Evolutionary conservation across 352 stramenopile genomes (phyloP).

Genomic region (Phytophthora litchii): DNA sequence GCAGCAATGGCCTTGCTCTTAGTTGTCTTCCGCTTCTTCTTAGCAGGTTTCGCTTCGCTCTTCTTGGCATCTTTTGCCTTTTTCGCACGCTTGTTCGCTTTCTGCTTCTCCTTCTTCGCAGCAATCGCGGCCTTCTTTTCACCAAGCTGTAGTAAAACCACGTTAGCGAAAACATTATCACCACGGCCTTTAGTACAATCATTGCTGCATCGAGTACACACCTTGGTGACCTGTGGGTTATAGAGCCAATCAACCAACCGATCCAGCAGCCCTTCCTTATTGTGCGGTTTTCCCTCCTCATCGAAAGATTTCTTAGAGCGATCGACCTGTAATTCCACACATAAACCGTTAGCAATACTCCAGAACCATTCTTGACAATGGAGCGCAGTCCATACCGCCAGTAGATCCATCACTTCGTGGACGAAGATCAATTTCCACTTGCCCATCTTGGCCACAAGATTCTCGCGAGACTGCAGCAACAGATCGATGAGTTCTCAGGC

Average conservation of each 20-base stretch:
- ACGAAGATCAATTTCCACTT: slow-evolving; percentile 78
- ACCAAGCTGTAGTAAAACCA: slow-evolving; percentile 27
- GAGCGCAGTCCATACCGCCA: slow-evolving; percentile 49
- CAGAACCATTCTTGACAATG: background rate
- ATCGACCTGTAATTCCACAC: slow-evolving; percentile 55
- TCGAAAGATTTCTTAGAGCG: slow-evolving; percentile 88
- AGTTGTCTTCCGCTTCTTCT: slow-evolving; percentile 53
- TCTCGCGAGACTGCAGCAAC: slow-evolving; percentile 52
- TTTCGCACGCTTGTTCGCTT: slow-evolving; percentile 55
- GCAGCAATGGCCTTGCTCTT: slow-evolving; percentile 38
- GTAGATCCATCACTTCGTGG: slow-evolving; percentile 77
- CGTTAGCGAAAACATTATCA: background rate
- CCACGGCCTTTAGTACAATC: no score
- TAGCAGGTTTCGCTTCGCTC: slow-evolving; percentile 25
- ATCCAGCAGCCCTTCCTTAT: slow-evolving; percentile 71
- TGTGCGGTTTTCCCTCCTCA: slow-evolving; percentile 52
- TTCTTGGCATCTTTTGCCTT: slow-evolving; percentile 31
- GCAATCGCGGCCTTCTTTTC: slow-evolving; percentile 40
- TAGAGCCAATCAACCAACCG: slow-evolving; percentile 81
- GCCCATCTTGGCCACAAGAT: slow-evolving; percentile 64
- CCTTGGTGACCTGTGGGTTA: slow-evolving; percentile 62
- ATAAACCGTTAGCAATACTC: slow-evolving; percentile 9
- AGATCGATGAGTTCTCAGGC: background rate
- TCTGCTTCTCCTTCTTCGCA: slow-evolving; percentile 40
- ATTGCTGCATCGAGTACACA: slow-evolving; percentile 17